Percentiles rank a stretch among this genome's conserved stretches.
phyloP scores from a whole-genome alignment of 2,329 filamentous ascomycete genomes.

The Nemania diffusa region DNA sequence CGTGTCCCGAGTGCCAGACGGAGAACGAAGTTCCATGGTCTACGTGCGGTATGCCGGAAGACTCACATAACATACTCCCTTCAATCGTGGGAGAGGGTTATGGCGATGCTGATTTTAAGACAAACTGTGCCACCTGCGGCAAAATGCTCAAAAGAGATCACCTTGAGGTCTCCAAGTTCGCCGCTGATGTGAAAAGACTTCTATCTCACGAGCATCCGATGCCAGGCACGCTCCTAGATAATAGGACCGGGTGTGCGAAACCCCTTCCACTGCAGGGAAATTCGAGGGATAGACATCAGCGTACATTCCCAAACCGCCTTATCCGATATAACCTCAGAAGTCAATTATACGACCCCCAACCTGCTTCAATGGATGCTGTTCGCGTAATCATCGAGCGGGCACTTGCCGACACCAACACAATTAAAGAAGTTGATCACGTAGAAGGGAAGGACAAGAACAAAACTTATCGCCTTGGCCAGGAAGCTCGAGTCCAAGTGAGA shows the following conservation, averaged over 20 bases:
- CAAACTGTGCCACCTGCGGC: conserved; percentile 63
- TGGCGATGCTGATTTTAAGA: conserved; percentile 66
- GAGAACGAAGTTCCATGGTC: conserved; percentile 68
- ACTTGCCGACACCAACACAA: conserved; percentile 51
- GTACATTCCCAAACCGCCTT: conserved; percentile 68
- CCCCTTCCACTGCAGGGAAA: conserved; percentile 36
- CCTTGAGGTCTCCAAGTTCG: conserved; percentile 71
- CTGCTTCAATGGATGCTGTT: conserved; percentile 62
- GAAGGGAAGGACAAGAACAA: conserved; percentile 34
- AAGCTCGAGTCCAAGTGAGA: conserved; percentile 60
- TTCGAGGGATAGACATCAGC: conserved; percentile 42
- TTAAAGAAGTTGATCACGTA: conserved; percentile 56
- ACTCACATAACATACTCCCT: conserved; percentile 49
- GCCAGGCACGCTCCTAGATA: conserved; percentile 73
- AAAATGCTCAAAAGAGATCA: conserved; percentile 64
- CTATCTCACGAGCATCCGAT: conserved; percentile 63
- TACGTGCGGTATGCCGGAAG: conserved; percentile 55
- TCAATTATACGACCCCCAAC: conserved; percentile 52
- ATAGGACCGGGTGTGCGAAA: conserved; percentile 61
- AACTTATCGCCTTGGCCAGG: conserved; percentile 39
- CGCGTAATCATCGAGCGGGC: conserved; percentile 60
- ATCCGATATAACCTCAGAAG: conserved; percentile 59
- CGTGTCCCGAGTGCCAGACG: conserved; percentile 65
- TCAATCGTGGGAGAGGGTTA: conserved; percentile 65
- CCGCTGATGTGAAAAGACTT: conserved; percentile 63